Percentiles rank a stretch among this genome's conserved stretches.
phyloP scores from a whole-genome alignment of 1,284 basidiomycete genomes.

The Melanopsichium pennsylvanicum region DNA sequence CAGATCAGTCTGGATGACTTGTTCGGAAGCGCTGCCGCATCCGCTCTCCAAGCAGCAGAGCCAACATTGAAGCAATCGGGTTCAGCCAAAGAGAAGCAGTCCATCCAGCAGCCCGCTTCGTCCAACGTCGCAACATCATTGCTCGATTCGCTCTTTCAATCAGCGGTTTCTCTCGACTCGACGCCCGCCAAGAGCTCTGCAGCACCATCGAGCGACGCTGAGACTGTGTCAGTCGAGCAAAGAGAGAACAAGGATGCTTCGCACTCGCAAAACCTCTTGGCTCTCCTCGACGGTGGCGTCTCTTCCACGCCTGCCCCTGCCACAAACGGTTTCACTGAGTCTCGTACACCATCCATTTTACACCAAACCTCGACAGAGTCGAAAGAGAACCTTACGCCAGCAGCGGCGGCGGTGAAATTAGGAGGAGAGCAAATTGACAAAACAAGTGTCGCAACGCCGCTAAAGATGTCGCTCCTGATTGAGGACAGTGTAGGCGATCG shows the following conservation, averaged over 20 bases:
- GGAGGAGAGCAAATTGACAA: too few relatives aligned
- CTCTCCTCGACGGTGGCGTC: slow-evolving; percentile 10
- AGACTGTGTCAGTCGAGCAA: too few relatives aligned
- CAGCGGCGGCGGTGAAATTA: slow-evolving; percentile 8
- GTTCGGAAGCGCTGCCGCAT: slow-evolving; percentile 12
- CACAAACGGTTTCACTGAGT: too few relatives aligned
- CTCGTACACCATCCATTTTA: too few relatives aligned
- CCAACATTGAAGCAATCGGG: background rate
- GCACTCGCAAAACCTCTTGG: slow-evolving; percentile 21
- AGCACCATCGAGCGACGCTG: too few relatives aligned
- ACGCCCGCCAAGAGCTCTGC: too few relatives aligned
- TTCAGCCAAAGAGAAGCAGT: too few relatives aligned
- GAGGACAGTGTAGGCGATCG: slow-evolving; percentile 67
- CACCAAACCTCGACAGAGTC: background rate
- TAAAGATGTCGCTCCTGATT: slow-evolving; percentile 68
- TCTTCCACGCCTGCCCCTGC: too few relatives aligned
- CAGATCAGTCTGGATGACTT: slow-evolving; percentile 43
- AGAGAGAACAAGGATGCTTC: too few relatives aligned
- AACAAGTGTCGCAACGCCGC: too few relatives aligned
- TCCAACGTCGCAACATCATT: slow-evolving; percentile 12
- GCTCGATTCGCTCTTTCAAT: slow-evolving; percentile 34
- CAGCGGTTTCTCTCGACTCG: slow-evolving; percentile 17
- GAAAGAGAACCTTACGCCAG: background rate
- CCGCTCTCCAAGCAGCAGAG: background rate
- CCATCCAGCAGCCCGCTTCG: background rate